Evolutionary conservation across 768 basidiomycete species (phyloP), one percentile per base, ranked within the genome.

Genomic region (Pleurotus tuber-regium): DNA sequence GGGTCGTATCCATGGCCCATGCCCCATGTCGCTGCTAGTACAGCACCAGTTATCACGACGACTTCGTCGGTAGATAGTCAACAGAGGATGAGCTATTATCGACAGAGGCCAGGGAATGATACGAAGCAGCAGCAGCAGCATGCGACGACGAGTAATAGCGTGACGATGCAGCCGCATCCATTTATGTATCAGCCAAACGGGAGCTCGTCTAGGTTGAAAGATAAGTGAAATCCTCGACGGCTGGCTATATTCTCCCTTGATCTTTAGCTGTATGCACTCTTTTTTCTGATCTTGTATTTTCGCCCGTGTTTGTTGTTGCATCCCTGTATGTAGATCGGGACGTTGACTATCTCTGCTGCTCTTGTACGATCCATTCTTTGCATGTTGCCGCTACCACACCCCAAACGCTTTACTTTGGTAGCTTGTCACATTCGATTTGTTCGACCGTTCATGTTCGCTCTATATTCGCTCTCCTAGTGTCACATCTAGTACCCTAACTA

Each of bases 11-110:
- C 84, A 3, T 89, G 83, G 77, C 84, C 86, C 4, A 86, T 87
- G 84, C 86, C 86, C 1, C 86, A 83, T 1, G 77, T 87, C 25
- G 85, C 86, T 1, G 81, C 75, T 8, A 74, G 75, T 39, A 80
- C 82, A 2, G 79, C 84, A 4, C 77, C 84, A 2, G 77, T 84
- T 3, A 70, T 86, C 18, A 56, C 76, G 3, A 57, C 73, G 1
- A 58, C 66, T 9, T 44, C 63, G 31, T 30, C 60, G 49, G 44
- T 43, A 8, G 69, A 67, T 28, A 78, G 77, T n/a, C 76, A 71
- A 30, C 73, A 72, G 30, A 65, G 75, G 11, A 69, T 71, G 53
- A 72, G 74, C 54, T 86, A 85, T 62, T 86, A 86, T 56, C 76
- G 84, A 8, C 69, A 73, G 3, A 74, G 78, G 33, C 70, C 75